These are phyloP conservation scores for Inonotus obliquus DNA, from an alignment of 1,284 basidiomycete species.

Conservation along the genomic window DNA sequence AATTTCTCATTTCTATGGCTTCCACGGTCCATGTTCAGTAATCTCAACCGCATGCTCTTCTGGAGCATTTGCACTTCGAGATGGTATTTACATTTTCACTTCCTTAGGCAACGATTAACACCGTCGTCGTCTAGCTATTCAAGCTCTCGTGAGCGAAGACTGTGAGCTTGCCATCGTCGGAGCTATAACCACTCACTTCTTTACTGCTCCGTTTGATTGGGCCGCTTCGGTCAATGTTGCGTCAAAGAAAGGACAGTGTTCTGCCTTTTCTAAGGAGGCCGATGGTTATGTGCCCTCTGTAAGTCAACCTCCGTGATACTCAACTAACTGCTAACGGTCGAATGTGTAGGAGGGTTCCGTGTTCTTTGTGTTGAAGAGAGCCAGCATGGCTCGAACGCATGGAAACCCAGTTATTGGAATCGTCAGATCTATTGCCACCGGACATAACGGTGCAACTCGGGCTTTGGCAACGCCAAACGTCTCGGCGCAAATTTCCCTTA, in stretches of 20 bases:
- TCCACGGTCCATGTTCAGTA: constrained; percentile 12
- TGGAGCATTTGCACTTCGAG: constrained; percentile 15
- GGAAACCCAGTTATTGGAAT: constrained; percentile 7
- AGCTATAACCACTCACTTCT: constrained; percentile 20
- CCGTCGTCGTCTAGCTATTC: constrained; percentile 2
- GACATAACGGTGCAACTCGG: constrained; percentile 18
- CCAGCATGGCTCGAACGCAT: not conserved
- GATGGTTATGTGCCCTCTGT: constrained; percentile 22
- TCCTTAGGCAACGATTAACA: not conserved
- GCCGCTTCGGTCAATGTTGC: constrained; percentile 15
- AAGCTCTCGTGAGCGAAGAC: constrained; percentile 9
- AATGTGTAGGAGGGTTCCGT: constrained; percentile 14
- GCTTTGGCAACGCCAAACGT: constrained; percentile 17
- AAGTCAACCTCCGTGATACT: not conserved
- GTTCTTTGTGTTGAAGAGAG: constrained; percentile 9
- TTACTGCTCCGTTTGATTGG: constrained; percentile 19
- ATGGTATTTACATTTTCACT: constrained; percentile 9
- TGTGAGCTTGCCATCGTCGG: constrained; percentile 20
- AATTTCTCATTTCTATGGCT: constrained; percentile 20
- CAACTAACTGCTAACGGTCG: not conserved
- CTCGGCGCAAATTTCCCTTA: constrained; percentile 4
- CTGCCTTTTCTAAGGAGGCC: constrained; percentile 19
- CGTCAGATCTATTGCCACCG: constrained; percentile 11
- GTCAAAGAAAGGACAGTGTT: constrained; percentile 16
- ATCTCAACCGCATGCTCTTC: constrained; percentile 21